phyloP scores from a whole-genome alignment of 805 yeast species.

The Kregervanrija fluxuum region DNA sequence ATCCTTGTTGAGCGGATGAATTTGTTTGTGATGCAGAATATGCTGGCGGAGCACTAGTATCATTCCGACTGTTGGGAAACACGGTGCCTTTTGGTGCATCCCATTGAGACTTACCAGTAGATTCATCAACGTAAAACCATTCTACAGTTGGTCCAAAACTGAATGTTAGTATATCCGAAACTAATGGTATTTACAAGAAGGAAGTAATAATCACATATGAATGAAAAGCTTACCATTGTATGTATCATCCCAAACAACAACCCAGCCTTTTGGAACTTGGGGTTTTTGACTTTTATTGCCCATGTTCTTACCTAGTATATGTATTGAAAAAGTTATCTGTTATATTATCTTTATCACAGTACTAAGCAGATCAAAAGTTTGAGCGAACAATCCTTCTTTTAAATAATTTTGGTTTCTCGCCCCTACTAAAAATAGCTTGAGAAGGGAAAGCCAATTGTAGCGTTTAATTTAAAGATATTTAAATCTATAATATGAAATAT shows the following conservation, averaged over 20 bases:
- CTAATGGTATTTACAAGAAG: background rate
- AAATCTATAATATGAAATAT: no score
- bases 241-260: constrained; percentile 63
- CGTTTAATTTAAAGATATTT: no score
- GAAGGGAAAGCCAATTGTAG: no score
- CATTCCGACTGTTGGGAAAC: constrained; percentile 27
- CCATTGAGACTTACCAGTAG: constrained; percentile 82
- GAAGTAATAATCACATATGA: background rate
- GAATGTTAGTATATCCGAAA: constrained; percentile 1
- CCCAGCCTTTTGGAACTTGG: constrained; percentile 43
- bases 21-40: constrained; percentile 8
- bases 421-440: no score
- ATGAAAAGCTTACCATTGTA: constrained; percentile 33
- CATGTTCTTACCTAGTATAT: constrained; percentile 10
- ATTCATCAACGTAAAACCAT: constrained; percentile 77
- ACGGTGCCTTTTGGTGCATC: constrained; percentile 64
- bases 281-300: constrained; percentile 21
- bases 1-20: background rate
- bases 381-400: no score
- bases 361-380: no score
- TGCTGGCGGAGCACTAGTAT: constrained; percentile 29
- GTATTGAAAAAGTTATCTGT: no score
- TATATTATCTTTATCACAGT: no score
- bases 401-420: no score
- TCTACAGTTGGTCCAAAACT: constrained; percentile 6